These are phyloP conservation scores for Anthoceros angustus DNA, from an alignment of 225 moss, liverwort and hornwort genomes.

Conservation along the genomic window DNA sequence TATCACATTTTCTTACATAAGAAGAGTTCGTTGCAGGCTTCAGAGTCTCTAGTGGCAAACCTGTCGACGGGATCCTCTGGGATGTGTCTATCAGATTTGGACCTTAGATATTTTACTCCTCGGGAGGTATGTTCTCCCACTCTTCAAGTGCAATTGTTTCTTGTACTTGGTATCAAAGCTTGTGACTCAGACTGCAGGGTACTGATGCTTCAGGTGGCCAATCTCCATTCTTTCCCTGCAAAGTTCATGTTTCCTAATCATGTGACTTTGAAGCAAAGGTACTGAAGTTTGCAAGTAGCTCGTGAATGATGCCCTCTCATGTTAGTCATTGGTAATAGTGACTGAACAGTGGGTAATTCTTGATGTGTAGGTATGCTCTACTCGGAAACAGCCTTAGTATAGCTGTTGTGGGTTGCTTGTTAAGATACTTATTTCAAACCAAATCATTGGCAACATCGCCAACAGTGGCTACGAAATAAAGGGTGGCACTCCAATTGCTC, in stretches of 20 bases:
- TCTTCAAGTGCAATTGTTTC: background rate
- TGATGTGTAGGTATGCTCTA: conserved; percentile 61
- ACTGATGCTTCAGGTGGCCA: conserved; percentile 27
- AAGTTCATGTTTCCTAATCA: conserved; percentile 29
- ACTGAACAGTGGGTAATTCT: background rate
- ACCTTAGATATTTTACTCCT: conserved; percentile 79
- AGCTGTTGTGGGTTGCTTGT: conserved; percentile 61
- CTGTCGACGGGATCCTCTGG: conserved; percentile 34
- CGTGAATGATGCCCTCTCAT: too few relatives aligned
- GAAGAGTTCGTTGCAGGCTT: background rate
- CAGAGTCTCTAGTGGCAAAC: background rate
- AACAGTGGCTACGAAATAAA: too few relatives aligned
- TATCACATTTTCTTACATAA: background rate
- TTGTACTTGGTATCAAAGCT: too few relatives aligned
- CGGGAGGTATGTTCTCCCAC: conserved; percentile 43
- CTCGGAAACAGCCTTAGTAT: conserved; percentile 94
- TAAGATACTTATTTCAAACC: conserved; percentile 25
- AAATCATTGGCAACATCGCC: background rate
- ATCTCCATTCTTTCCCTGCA: conserved; percentile 34
- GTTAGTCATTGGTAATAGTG: background rate
- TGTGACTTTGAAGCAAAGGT: conserved; percentile 39
- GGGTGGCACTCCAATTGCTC: too few relatives aligned
- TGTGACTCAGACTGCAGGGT: background rate
- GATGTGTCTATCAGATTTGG: conserved; percentile 36
- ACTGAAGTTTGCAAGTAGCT: background rate